A percentile compares a stretch with the other conserved stretches of the same genome.
These are phyloP conservation scores for Veloporphyrellus conicus DNA, from an alignment of 1,284 basidiomycete genomes.

Conservation along the genomic window DNA sequence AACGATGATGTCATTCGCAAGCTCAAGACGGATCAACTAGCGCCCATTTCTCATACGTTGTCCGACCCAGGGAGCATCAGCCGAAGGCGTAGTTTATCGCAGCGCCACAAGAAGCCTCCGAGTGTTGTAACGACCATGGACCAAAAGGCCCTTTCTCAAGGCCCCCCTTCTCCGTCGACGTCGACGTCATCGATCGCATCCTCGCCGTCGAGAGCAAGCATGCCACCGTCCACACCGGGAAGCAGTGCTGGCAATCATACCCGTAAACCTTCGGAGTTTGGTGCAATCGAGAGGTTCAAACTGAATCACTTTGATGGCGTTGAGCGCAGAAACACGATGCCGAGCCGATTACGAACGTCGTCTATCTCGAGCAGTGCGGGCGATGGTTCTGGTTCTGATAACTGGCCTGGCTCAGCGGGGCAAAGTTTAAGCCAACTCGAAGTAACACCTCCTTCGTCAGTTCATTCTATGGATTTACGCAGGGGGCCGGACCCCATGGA, in stretches of 20 bases:
- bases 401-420: constrained; percentile 60
- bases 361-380: constrained; percentile 74
- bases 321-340: constrained; percentile 81
- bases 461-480: constrained; percentile 71
- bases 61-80: constrained; percentile 58
- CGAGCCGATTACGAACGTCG: constrained; percentile 81
- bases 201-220: constrained; percentile 75
- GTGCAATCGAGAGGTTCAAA: constrained; percentile 83
- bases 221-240: constrained; percentile 69
- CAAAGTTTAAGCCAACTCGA: constrained; percentile 52
- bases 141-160: constrained; percentile 54
- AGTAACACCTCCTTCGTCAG: constrained; percentile 69
- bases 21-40: constrained; percentile 79
- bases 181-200: constrained; percentile 92
- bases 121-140: constrained; percentile 70
- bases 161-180: constrained; percentile 84
- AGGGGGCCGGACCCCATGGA: constrained; percentile 68
- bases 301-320: constrained; percentile 69
- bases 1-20: constrained; percentile 98
- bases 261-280: constrained; percentile 81
- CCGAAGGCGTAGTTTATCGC: constrained; percentile 70
- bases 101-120: constrained; percentile 70
- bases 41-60: constrained; percentile 66
- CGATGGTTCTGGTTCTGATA: constrained; percentile 72
- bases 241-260: constrained; percentile 53